phyloP scores from a whole-genome alignment of 208 protist species.

The Leishmania martiniquensis region DNA sequence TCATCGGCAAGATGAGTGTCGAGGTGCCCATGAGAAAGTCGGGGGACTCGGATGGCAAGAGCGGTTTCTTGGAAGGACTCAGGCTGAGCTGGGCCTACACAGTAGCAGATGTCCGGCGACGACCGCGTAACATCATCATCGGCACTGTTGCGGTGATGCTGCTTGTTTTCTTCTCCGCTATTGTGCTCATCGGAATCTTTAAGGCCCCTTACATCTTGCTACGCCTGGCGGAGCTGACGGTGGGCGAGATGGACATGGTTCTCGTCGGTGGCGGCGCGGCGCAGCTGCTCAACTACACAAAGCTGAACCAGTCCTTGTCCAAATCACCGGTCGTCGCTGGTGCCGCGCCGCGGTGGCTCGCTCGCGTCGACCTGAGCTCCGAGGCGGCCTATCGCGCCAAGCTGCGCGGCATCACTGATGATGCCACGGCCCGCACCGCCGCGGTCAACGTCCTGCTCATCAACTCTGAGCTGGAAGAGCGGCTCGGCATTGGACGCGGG shows the following conservation, averaged over 20 bases:
- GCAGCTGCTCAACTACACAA: constrained; percentile 65
- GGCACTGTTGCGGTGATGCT: constrained; percentile 61
- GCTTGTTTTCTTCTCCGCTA: constrained; percentile 70
- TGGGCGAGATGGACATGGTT: constrained; percentile 75
- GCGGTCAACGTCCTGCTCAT: constrained; percentile 66
- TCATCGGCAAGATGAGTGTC: background rate
- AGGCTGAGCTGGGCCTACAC: constrained; percentile 56
- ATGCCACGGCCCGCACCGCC: background rate
- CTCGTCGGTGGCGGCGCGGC: constrained; percentile 31
- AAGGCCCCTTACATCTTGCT: constrained; percentile 80
- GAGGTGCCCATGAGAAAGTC: background rate
- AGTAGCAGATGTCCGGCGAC: constrained; percentile 44
- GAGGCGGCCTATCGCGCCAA: constrained; percentile 7
- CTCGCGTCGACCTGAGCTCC: constrained; percentile 34
- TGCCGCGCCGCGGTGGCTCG: constrained; percentile 65
- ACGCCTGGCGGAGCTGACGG: constrained; percentile 67
- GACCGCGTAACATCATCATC: constrained; percentile 67
- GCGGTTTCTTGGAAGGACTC: constrained; percentile 23
- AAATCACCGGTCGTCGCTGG: constrained; percentile 35
- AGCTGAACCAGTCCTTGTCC: constrained; percentile 23
- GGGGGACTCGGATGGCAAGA: background rate
- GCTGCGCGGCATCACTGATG: background rate
- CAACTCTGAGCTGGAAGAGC: constrained; percentile 65
- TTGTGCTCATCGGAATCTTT: constrained; percentile 49
- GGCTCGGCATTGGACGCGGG: constrained; percentile 79